These are phyloP conservation scores for Huntiella bhutanensis DNA, from an alignment of 2,329 filamentous ascomycete genomes.

Conservation along the genomic window DNA sequence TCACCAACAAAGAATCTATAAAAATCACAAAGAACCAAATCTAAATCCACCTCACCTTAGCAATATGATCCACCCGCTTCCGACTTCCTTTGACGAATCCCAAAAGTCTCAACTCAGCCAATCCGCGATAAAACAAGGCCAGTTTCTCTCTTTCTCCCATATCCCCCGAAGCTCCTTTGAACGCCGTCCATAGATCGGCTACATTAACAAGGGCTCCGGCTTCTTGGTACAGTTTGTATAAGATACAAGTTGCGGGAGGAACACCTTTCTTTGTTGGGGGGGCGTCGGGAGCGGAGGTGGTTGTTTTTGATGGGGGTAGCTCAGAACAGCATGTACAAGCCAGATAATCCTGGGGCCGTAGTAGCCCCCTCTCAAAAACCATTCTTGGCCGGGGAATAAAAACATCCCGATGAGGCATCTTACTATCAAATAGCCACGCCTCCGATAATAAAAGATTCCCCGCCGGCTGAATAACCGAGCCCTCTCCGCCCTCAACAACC, in stretches of 20 bases:
- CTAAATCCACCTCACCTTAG: constrained; percentile 68
- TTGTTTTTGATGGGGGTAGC: constrained; percentile 13
- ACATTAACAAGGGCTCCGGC: constrained; percentile 60
- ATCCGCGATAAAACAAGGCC: constrained; percentile 63
- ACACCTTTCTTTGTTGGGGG: constrained; percentile 18
- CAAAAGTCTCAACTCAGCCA: constrained; percentile 70
- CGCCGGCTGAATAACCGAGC: constrained; percentile 17
- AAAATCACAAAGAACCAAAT: not conserved
- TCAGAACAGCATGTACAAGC: constrained; percentile 46
- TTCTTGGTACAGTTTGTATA: constrained; percentile 66
- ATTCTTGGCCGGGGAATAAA: constrained; percentile 56
- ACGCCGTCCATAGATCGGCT: constrained; percentile 63
- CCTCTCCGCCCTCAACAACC: not conserved
- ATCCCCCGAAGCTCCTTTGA: constrained; percentile 40
- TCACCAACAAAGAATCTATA: constrained; percentile 1
- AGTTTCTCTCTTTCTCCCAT: constrained; percentile 36
- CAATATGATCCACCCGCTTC: constrained; percentile 82
- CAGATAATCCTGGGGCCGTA: constrained; percentile 58
- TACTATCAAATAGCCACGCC: constrained; percentile 56
- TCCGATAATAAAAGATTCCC: constrained; percentile 44
- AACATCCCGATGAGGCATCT: constrained; percentile 49
- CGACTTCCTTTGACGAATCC: constrained; percentile 78
- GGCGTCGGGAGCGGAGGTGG: not conserved
- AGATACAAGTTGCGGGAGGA: constrained; percentile 49
- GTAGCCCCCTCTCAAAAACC: constrained; percentile 52